phyloP scores from a whole-genome alignment of 345 rosid species.

The Bruguiera sexangula region DNA sequence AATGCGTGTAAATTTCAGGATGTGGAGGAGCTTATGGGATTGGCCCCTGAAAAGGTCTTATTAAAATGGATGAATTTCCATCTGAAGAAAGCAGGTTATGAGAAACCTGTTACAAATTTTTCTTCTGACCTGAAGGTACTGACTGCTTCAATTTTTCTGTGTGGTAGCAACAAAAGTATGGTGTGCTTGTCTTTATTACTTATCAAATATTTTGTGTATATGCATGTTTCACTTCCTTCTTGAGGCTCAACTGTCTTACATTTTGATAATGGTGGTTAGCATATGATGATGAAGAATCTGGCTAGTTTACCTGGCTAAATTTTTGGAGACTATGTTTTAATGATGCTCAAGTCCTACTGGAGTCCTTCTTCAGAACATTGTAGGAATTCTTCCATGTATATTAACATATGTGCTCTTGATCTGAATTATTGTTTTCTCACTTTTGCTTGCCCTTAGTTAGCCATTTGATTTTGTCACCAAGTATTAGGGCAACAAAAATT shows the following conservation, averaged over 20 bases:
- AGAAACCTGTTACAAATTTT: conserved; percentile 74
- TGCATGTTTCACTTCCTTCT: not conserved
- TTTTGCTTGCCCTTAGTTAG: not conserved
- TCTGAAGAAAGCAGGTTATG: conserved; percentile 80
- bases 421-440: not conserved
- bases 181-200: not conserved
- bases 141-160: conserved; percentile 13
- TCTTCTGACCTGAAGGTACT: conserved; percentile 83
- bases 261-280: not conserved
- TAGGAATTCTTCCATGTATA: not conserved
- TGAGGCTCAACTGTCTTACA: not conserved
- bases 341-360: not conserved
- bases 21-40: conserved; percentile 79
- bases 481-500: not conserved
- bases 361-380: not conserved
- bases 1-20: conserved; percentile 45
- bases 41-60: conserved; percentile 86
- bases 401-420: not conserved
- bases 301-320: not conserved
- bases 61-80: conserved; percentile 94
- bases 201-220: not conserved
- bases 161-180: not conserved
- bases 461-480: not conserved
- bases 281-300: no score
- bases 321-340: not conserved